Evolutionary conservation across 306 rosid species (phyloP).

Genomic region (Mimosa pudica): DNA sequence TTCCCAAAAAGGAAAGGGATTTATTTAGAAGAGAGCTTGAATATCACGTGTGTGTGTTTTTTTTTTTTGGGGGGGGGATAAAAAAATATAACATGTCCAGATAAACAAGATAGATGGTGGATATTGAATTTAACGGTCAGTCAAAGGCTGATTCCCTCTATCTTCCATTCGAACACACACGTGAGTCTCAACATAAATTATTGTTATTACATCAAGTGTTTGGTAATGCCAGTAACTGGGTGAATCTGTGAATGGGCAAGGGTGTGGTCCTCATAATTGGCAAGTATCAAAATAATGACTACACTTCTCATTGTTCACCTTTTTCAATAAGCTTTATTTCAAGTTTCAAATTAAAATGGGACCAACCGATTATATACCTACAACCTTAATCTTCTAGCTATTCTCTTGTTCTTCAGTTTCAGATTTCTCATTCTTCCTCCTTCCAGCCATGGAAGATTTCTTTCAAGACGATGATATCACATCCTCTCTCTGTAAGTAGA

Average conservation of each 20-base stretch:
- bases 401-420: background rate
- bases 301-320: background rate
- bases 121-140: background rate
- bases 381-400: no score
- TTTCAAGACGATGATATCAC: slow-evolving; percentile 19
- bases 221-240: background rate
- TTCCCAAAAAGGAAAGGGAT: background rate
- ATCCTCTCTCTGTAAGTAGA: slow-evolving; percentile 44
- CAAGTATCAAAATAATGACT: background rate
- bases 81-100: no score
- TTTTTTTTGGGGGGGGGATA: no score
- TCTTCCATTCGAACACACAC: background rate
- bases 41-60: background rate
- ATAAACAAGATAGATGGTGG: no score
- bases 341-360: background rate
- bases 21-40: background rate
- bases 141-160: background rate
- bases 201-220: background rate
- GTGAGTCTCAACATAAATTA: no score
- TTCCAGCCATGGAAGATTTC: slow-evolving; percentile 32
- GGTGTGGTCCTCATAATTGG: background rate
- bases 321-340: background rate
- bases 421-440: background rate
- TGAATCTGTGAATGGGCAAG: no score
- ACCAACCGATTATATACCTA: background rate